Evolutionary conservation across 2,329 filamentous ascomycete species (phyloP).

Genomic region (Pseudopyrenochaeta lycopersici): DNA sequence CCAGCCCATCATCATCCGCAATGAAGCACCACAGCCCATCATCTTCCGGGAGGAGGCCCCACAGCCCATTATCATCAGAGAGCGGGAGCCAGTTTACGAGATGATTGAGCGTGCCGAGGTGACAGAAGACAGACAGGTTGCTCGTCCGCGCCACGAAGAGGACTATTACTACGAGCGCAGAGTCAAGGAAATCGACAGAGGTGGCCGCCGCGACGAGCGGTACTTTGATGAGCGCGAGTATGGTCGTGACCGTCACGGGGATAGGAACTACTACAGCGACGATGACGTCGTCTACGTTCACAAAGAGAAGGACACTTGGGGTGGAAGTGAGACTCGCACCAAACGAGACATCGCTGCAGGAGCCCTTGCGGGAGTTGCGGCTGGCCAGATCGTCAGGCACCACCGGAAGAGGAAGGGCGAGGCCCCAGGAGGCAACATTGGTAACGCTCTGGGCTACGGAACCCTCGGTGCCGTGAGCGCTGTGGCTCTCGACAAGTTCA

Average conservation of each 20-base stretch:
- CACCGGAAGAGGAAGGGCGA: conserved; percentile 66
- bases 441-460: conserved; percentile 67
- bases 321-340: conserved; percentile 55
- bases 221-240: conserved; percentile 49
- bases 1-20: conserved; percentile 60
- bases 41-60: conserved; percentile 63
- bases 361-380: conserved; percentile 67
- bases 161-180: conserved; percentile 70
- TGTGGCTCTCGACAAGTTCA: conserved; percentile 64
- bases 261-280: conserved; percentile 64
- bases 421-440: conserved; percentile 60
- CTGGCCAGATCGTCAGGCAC: conserved; percentile 67
- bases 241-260: conserved; percentile 50
- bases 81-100: conserved; percentile 67
- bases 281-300: conserved; percentile 69
- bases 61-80: conserved; percentile 58
- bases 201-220: conserved; percentile 50
- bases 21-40: conserved; percentile 61
- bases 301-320: conserved; percentile 59
- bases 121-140: conserved; percentile 57
- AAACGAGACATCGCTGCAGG: conserved; percentile 70
- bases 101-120: conserved; percentile 67
- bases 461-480: conserved; percentile 69
- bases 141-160: conserved; percentile 60
- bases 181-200: conserved; percentile 63